These are phyloP conservation scores for Westerdykella ornata DNA, from an alignment of 2,329 filamentous ascomycete species.

Conservation along the genomic window DNA sequence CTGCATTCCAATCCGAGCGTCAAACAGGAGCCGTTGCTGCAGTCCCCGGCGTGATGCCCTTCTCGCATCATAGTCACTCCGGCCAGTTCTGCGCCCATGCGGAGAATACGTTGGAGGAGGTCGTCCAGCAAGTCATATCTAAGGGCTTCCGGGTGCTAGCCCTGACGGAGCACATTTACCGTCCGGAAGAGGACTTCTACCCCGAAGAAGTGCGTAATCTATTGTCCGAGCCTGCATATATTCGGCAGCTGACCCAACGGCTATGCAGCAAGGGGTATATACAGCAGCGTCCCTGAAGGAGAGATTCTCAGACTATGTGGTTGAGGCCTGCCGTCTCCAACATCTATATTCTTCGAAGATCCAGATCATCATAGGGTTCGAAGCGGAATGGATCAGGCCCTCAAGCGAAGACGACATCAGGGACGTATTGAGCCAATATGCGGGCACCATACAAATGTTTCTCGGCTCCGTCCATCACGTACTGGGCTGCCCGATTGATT, in stretches of 20 bases:
- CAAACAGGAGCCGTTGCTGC: too few relatives aligned
- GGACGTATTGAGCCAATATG: slow-evolving; percentile 52
- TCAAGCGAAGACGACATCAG: slow-evolving; percentile 56
- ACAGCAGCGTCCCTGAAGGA: slow-evolving; percentile 29
- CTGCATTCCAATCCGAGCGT: too few relatives aligned
- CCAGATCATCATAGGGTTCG: slow-evolving; percentile 79
- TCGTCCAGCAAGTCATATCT: slow-evolving; percentile 70
- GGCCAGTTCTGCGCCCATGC: slow-evolving; percentile 93
- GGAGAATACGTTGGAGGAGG: slow-evolving; percentile 72
- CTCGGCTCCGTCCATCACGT: slow-evolving; percentile 91
- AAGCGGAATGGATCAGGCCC: slow-evolving; percentile 84
- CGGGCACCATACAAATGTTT: slow-evolving; percentile 67
- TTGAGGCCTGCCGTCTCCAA: slow-evolving; percentile 68
- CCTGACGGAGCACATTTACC: slow-evolving; percentile 92
- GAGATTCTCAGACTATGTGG: slow-evolving; percentile 65
- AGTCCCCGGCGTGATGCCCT: slow-evolving; percentile 62
- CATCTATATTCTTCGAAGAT: slow-evolving; percentile 63
- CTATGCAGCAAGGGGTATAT: slow-evolving; percentile 15
- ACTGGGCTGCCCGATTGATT: slow-evolving; percentile 82
- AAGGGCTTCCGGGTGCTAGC: slow-evolving; percentile 77
- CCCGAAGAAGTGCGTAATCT: slow-evolving; percentile 68
- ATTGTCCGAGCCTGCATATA: not conserved
- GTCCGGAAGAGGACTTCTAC: slow-evolving; percentile 72
- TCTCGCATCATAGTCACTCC: slow-evolving; percentile 96
- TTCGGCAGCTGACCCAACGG: slow-evolving; percentile 7